These are phyloP conservation scores for Hirsutella rhossiliensis DNA, from an alignment of 2,329 filamentous ascomycete species.

Conservation along the genomic window DNA sequence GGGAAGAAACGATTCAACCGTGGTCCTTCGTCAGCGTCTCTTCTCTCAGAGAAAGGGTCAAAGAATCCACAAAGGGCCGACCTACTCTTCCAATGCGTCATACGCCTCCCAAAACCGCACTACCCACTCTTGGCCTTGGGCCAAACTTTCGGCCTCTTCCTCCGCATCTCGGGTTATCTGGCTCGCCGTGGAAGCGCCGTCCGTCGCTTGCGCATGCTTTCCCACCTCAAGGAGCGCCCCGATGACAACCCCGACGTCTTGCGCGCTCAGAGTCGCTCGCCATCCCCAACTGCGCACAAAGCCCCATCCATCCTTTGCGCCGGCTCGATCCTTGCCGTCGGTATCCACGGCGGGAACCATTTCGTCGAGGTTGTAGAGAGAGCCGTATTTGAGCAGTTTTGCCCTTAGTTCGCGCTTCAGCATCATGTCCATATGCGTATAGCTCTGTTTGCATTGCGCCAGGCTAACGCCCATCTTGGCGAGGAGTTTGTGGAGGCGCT, in stretches of 20 bases:
- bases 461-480: slow-evolving; percentile 97
- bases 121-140: slow-evolving; percentile 52
- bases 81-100: slow-evolving; percentile 58
- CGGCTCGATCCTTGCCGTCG: slow-evolving; percentile 55
- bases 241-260: slow-evolving; percentile 87
- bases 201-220: slow-evolving; percentile 32
- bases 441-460: slow-evolving; percentile 87
- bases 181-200: slow-evolving; percentile 15
- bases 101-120: slow-evolving; percentile 60
- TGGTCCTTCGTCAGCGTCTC: background rate
- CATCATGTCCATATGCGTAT: slow-evolving; percentile 98
- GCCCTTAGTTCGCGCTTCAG: slow-evolving; percentile 78
- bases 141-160: slow-evolving; percentile 33
- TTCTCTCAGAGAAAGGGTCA: background rate
- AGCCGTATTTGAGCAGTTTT: slow-evolving; percentile 82
- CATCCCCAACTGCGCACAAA: slow-evolving; percentile 97
- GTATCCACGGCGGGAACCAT: slow-evolving; percentile 72
- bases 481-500: slow-evolving; percentile 82
- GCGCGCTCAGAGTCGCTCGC: slow-evolving; percentile 85
- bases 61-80: slow-evolving; percentile 3
- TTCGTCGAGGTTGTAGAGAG: slow-evolving; percentile 85
- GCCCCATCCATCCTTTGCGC: slow-evolving; percentile 84
- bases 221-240: slow-evolving; percentile 90
- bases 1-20: no score
- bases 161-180: slow-evolving; percentile 28